phyloP scores from a whole-genome alignment of 805 yeast species.

The Metschnikowia dekortorum region DNA sequence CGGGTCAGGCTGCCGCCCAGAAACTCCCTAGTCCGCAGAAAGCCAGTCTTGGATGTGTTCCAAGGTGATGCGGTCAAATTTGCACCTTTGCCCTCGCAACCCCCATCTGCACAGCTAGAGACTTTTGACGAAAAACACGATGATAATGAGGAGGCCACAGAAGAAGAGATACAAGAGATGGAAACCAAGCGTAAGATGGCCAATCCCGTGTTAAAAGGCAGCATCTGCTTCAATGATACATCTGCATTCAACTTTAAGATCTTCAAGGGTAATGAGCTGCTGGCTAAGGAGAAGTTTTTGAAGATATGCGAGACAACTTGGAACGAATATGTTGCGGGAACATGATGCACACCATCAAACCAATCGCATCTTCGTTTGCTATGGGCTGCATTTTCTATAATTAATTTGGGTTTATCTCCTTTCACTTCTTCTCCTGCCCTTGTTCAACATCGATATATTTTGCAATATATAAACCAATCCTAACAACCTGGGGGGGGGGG shows the following conservation, averaged over 20 bases:
- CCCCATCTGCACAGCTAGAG: conserved; percentile 42
- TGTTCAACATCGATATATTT: background rate
- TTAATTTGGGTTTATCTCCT: background rate
- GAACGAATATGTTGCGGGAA: conserved; percentile 28
- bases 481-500: too few species aligned
- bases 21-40: conserved; percentile 5
- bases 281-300: conserved; percentile 33
- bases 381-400: background rate
- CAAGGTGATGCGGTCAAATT: conserved; percentile 41
- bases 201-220: conserved; percentile 9
- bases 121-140: conserved; percentile 10
- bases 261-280: conserved; percentile 13
- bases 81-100: conserved; percentile 51
- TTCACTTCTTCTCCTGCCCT: background rate
- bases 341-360: background rate
- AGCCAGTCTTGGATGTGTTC: conserved; percentile 38
- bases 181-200: conserved; percentile 10
- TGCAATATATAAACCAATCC: background rate
- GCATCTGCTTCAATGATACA: conserved; percentile 15
- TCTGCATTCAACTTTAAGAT: conserved; percentile 17
- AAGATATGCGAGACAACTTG: conserved; percentile 42
- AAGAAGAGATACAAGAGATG: conserved; percentile 14
- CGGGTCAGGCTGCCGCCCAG: conserved; percentile 9
- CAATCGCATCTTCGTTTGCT: background rate
- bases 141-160: conserved; percentile 12